phyloP scores from a whole-genome alignment of 192 early-diverging fungal species.

The Cladochytrium replicatum region DNA sequence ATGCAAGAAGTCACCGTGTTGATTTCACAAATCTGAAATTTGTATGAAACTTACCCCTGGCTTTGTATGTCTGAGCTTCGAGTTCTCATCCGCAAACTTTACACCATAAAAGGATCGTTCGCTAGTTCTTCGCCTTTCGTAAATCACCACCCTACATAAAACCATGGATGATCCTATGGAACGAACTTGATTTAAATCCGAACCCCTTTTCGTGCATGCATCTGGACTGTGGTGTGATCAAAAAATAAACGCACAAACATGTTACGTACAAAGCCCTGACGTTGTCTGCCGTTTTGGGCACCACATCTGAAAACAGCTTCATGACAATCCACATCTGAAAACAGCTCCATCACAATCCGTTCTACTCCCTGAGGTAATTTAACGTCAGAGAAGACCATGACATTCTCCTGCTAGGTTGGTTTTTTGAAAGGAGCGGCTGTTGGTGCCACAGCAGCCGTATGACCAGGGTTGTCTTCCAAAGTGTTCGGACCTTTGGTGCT shows the following conservation, averaged over 20 bases:
- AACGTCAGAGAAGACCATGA: constrained; percentile 37
- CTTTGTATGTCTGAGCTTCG: constrained; percentile 38
- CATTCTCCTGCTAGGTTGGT: constrained; percentile 15
- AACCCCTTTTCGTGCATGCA: constrained; percentile 84
- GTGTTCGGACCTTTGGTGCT: constrained; percentile 8
- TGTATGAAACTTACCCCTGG: constrained; percentile 23
- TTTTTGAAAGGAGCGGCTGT: constrained; percentile 5
- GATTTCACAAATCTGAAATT: background rate
- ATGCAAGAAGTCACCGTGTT: constrained; percentile 1
- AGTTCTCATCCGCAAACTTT: constrained; percentile 64
- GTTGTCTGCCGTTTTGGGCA: constrained; percentile 72
- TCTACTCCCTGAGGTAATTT: constrained; percentile 5
- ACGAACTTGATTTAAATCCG: constrained; percentile 63
- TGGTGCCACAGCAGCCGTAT: background rate
- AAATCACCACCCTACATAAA: constrained; percentile 66
- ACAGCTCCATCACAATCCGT: constrained; percentile 28
- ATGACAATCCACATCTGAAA: constrained; percentile 22
- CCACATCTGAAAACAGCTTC: constrained; percentile 19
- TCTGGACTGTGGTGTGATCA: background rate
- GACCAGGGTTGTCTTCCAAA: background rate
- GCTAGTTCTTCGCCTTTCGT: constrained; percentile 75
- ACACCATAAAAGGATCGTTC: constrained; percentile 82
- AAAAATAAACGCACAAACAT: background rate
- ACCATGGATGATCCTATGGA: constrained; percentile 78
- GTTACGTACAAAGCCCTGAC: constrained; percentile 68